phyloP scores from a whole-genome alignment of 768 basidiomycete genomes.

The Tylopilus balloui region DNA sequence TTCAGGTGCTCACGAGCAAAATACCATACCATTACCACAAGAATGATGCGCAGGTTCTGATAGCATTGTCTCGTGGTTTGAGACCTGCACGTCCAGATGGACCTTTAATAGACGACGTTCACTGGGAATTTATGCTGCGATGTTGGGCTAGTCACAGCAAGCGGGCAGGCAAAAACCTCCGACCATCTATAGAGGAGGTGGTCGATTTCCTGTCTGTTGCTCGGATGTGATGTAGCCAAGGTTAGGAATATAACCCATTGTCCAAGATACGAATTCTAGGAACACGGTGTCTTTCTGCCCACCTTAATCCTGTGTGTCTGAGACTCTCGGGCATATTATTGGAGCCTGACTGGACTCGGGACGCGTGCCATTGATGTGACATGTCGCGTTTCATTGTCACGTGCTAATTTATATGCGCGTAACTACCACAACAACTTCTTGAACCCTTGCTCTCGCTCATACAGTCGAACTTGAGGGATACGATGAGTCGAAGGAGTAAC shows the following conservation, averaged over 20 bases:
- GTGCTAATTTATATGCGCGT: slow-evolving; percentile 11
- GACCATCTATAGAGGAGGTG: slow-evolving; percentile 17
- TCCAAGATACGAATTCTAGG: neutral
- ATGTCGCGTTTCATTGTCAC: slow-evolving; percentile 12
- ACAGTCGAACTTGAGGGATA: neutral
- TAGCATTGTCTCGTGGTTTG: slow-evolving; percentile 14
- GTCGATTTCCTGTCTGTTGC: slow-evolving; percentile 17
- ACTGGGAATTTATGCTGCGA: slow-evolving; percentile 20
- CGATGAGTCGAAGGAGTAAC: slow-evolving; percentile 35
- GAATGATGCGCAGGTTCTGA: slow-evolving; percentile 22
- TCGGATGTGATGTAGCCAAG: neutral
- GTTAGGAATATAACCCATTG: neutral
- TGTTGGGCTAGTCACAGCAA: slow-evolving; percentile 26
- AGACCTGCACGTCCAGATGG: slow-evolving; percentile 8
- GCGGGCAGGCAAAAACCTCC: neutral
- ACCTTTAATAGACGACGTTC: neutral
- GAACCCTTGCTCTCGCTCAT: neutral
- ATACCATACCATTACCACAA: slow-evolving; percentile 23
- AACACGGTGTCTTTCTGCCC: neutral
- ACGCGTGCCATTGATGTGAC: slow-evolving; percentile 14
- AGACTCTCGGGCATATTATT: no score
- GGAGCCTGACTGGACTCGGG: neutral
- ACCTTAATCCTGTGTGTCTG: neutral
- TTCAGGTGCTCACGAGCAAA: slow-evolving; percentile 27
- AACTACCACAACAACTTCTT: slow-evolving; percentile 1